Base-by-base conservation (phyloP, 306 rosid genomes). In the Notholithocarpus densiflorus region DNA sequence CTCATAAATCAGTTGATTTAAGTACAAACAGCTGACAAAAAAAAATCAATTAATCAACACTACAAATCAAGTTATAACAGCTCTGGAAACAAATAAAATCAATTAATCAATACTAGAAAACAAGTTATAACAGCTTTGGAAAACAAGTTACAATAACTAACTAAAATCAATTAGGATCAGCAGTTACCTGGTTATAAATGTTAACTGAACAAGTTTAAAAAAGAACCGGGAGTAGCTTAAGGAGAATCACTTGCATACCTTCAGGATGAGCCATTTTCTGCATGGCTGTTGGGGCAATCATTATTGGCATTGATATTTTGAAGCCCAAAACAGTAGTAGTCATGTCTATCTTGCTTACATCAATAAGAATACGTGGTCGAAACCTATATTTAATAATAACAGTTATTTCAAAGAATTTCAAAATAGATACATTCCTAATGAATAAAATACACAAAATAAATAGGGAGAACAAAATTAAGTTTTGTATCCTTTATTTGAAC, bases 191-290 rank as follows among this genome's bases (percentile, higher is more conserved):
- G 69, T 27, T 15, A 62, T 5, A 62, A 7, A 34, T 62, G 69
- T 26, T 26, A 24, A 26, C 34, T 5, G 4, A 13, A 27, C 37
- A 62, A 62, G 31, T 18, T 40, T 5, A 45, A 10, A 15, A 70
- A 45, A 34, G 26, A 69, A 34, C 27, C 32, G 56, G 66, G 60
- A 51, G 32, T 77, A 75, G 66, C 60, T 51, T 32, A 75, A 84
- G 34, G 82, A 32, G 14, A 86, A 82, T 68, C 20, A 65, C 73
- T 23, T 12, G 14, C 31, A 57, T 86, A 92, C 99, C 99, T 78
- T 93, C 98, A 66, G 99, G 98, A 62, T 96, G 99, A 84, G 98
- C 99, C 99, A 96, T 93, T 88, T 96, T 96, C 91, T 96, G 99
- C 68, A 96, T 23, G 71, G 99, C 97, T 51, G 98, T 91, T 27